Evolutionary conservation across 208 protist species (phyloP), one percentile per base, ranked within the genome.

Genomic region (Crithidia bombi): DNA sequence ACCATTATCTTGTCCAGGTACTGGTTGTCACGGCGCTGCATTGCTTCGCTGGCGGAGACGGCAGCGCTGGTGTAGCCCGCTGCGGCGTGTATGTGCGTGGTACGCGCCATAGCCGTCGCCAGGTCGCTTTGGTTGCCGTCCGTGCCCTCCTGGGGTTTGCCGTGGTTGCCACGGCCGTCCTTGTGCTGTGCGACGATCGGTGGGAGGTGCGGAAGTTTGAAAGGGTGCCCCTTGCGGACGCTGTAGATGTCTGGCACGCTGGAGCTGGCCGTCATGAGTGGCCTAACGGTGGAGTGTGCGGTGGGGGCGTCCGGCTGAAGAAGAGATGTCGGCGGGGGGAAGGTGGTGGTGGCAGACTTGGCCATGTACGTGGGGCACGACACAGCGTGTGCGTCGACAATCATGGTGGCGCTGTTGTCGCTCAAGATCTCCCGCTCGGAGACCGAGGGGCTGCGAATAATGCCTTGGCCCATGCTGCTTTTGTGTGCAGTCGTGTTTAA

Each of bases 401-500:
- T 55, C 28, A 36, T 36, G 1, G 23, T 55, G 7, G 1, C n/a
- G 50, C n/a, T 55, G 50, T n/a, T 55, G 35, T 46, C 35, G 33
- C 35, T 43, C 17, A 7, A 32, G 19, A 28, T 28, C 19, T 39
- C 52, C 17, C n/a, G 12, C 28, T n/a, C 59, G 28, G 30, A 54
- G 44, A 3, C 32, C 12, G 59, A 30, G 36, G 28, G 2, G 9
- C 30, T 26, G 5, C 51, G 47, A 4, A 21, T 23, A 19, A 50
- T 44, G 25, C 30, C 63, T 38, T 75, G 50, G 11, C 70, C 70
- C 70, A 68, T 75, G 0, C 58, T 56, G 15, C 15, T 35, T 35
- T 21, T 35, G n/a, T n/a, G n/a, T 35, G 5, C 35, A 3, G 5
- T 47, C 28, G 25, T 47, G 14, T 14, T 17, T 11, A 30, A 56